These are phyloP conservation scores for Taiozyma onychis DNA, from an alignment of 1,139 yeast genomes.

Conservation along the genomic window DNA sequence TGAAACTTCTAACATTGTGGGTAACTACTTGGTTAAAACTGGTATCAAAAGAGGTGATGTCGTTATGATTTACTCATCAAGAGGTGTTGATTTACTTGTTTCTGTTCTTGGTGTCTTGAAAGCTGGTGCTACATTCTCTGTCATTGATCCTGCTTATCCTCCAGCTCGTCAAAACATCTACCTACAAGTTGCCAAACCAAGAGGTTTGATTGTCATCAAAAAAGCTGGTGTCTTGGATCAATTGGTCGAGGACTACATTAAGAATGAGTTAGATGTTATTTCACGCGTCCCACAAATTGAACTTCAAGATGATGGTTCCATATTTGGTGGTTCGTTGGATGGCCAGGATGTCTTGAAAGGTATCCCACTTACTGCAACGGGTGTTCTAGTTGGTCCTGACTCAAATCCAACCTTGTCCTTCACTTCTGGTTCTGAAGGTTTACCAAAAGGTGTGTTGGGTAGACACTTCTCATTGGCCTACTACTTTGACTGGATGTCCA, in stretches of 20 bases:
- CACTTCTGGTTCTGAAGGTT: conserved; percentile 98
- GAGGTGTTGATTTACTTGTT: conserved; percentile 95
- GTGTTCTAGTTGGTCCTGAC: conserved; percentile 96
- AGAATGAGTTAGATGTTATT: conserved; percentile 62
- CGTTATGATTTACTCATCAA: conserved; percentile 94
- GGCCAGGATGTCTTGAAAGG: conserved; percentile 47
- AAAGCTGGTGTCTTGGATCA: conserved; percentile 83
- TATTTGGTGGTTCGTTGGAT: conserved; percentile 49
- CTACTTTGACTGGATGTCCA: conserved; percentile 98
- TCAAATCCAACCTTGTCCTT: conserved; percentile 94
- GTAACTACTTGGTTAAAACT: conserved; percentile 73
- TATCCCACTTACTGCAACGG: conserved; percentile 56
- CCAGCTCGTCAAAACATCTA: conserved; percentile 96
- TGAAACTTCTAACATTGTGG: conserved; percentile 91
- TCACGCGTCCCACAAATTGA: conserved; percentile 74
- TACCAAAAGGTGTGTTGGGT: conserved; percentile 97
- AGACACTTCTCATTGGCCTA: conserved; percentile 95
- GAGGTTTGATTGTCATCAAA: conserved; percentile 80
- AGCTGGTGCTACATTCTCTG: conserved; percentile 98
- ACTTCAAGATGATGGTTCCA: conserved; percentile 69
- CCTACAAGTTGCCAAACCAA: conserved; percentile 88
- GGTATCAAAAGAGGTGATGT: conserved; percentile 91
- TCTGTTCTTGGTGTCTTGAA: conserved; percentile 97
- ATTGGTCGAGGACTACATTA: conserved; percentile 71
- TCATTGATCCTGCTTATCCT: conserved; percentile 98